These are phyloP conservation scores for Amesomyces nigricolor DNA, from an alignment of 2,329 filamentous ascomycete genomes.

Conservation along the genomic window DNA sequence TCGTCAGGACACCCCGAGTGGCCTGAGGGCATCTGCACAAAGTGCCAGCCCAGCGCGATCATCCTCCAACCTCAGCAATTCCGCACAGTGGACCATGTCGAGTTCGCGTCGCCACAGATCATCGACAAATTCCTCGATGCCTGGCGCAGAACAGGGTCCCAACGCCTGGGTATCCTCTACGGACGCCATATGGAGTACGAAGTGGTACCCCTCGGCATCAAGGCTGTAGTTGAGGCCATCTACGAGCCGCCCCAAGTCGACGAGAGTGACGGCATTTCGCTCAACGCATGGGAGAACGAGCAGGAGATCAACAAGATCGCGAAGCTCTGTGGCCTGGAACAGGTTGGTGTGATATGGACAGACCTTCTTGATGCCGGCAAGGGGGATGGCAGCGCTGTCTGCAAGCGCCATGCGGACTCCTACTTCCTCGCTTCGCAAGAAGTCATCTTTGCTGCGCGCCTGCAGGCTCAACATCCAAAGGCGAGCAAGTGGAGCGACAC, in stretches of 20 bases:
- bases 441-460: constrained; percentile 78
- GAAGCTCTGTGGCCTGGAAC: constrained; percentile 74
- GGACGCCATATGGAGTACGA: constrained; percentile 86
- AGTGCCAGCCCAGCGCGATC: constrained; percentile 96
- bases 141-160: constrained; percentile 79
- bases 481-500: constrained; percentile 96
- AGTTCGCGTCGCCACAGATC: constrained; percentile 79
- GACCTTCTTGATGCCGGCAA: constrained; percentile 78
- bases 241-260: constrained; percentile 92
- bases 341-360: constrained; percentile 90
- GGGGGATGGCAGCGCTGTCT: constrained; percentile 80
- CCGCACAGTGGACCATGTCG: constrained; percentile 97
- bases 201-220: constrained; percentile 87
- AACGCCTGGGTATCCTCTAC: constrained; percentile 86
- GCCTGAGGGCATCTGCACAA: constrained; percentile 95
- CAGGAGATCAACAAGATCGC: constrained; percentile 76
- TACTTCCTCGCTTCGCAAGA: constrained; percentile 92
- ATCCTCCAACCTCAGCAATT: constrained; percentile 89
- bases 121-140: constrained; percentile 88
- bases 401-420: constrained; percentile 92
- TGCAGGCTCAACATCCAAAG: constrained; percentile 84
- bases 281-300: constrained; percentile 81
- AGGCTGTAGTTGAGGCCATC: constrained; percentile 93
- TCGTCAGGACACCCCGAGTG: constrained; percentile 89
- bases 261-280: constrained; percentile 80